phyloP scores from a whole-genome alignment of 2,329 filamentous ascomycete genomes.

The Davidsoniella virescens region DNA sequence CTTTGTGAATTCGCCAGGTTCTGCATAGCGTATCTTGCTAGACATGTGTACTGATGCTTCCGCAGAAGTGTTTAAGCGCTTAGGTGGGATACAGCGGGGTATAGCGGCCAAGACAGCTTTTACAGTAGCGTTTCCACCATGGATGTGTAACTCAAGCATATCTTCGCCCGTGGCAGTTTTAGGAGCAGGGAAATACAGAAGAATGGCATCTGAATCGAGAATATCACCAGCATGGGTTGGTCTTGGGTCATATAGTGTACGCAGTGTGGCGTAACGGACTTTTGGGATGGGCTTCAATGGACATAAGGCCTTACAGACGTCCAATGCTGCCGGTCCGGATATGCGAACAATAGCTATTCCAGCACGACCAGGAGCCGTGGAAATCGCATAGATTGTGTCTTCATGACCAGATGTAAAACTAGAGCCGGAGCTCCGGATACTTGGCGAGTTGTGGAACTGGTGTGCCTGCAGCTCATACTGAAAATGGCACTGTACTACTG shows the following conservation, averaged over 20 bases:
- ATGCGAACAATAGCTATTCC: conserved; percentile 83
- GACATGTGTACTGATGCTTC: conserved; percentile 2
- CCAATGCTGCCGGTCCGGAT: conserved; percentile 56
- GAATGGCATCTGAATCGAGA: conserved; percentile 59
- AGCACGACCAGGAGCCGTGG: conserved; percentile 68
- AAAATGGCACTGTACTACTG: too few species aligned
- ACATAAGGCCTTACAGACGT: conserved; percentile 37
- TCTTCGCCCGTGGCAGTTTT: conserved; percentile 84
- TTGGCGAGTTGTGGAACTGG: too few species aligned
- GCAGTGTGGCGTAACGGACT: conserved; percentile 49
- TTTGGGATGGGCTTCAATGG: conserved; percentile 28
- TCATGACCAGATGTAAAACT: conserved; percentile 14
- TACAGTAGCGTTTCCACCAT: conserved; percentile 78
- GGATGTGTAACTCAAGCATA: conserved; percentile 82
- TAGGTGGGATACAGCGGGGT: conserved; percentile 28
- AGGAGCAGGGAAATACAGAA: conserved; percentile 69
- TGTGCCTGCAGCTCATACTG: too few species aligned
- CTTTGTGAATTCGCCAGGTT: conserved; percentile 88
- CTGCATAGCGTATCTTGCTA: conserved; percentile 59
- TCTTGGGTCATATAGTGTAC: conserved; percentile 49
- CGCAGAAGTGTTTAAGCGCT: background rate
- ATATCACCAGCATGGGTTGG: conserved; percentile 30
- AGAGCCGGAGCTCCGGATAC: too few species aligned
- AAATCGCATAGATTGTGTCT: conserved; percentile 81
- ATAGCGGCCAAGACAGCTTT: conserved; percentile 73